These are phyloP conservation scores for Meyerozyma athensensis DNA, from an alignment of 1,139 yeast species.

Conservation along the genomic window DNA sequence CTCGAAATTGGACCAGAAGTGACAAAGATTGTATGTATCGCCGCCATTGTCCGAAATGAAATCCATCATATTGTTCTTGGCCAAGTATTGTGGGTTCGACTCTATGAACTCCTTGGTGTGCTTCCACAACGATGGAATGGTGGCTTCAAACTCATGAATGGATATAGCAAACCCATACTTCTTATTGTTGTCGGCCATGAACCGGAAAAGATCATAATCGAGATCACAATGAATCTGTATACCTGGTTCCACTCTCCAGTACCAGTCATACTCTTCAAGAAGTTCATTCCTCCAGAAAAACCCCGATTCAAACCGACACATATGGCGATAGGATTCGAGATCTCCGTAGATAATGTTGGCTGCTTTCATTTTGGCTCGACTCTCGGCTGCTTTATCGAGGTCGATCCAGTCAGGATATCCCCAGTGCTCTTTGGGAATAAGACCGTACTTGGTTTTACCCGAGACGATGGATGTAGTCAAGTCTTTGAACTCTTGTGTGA, in stretches of 20 bases:
- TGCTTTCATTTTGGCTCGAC: conserved; percentile 44
- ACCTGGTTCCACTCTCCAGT: conserved; percentile 74
- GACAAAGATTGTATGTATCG: conserved; percentile 70
- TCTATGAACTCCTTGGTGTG: conserved; percentile 47
- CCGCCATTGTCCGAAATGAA: conserved; percentile 60
- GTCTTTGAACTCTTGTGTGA: conserved; percentile 51
- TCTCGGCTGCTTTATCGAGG: conserved; percentile 45
- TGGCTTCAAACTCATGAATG: conserved; percentile 52
- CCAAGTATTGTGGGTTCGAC: conserved; percentile 41
- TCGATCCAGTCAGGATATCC: conserved; percentile 70
- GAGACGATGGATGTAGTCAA: conserved; percentile 45
- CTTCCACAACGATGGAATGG: conserved; percentile 59
- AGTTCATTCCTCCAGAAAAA: conserved; percentile 56
- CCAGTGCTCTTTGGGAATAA: conserved; percentile 66
- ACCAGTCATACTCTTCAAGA: conserved; percentile 54
- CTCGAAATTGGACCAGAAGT: conserved; percentile 93
- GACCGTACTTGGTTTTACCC: conserved; percentile 60
- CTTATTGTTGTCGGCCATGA: conserved; percentile 55
- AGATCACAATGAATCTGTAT: conserved; percentile 59
- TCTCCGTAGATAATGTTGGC: conserved; percentile 58
- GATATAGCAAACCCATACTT: conserved; percentile 65
- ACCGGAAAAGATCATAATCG: conserved; percentile 59
- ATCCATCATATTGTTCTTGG: conserved; percentile 42
- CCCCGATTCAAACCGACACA: conserved; percentile 73
- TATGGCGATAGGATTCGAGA: conserved; percentile 63